Evolutionary conservation across 1,284 basidiomycete genomes (phyloP).

Genomic region (Sanghuangporus weigelae): DNA sequence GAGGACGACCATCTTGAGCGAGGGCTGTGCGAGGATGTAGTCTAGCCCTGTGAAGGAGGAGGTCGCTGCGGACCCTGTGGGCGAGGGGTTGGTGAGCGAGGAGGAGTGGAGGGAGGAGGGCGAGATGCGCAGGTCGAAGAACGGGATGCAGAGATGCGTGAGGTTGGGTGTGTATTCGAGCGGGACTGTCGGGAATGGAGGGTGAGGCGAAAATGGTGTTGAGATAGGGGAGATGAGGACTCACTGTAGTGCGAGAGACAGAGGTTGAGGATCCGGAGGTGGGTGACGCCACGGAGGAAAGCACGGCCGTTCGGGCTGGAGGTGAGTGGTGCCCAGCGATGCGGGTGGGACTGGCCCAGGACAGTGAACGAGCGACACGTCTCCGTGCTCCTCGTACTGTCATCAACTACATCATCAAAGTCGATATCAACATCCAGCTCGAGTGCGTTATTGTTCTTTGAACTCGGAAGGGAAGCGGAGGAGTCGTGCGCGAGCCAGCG

Average conservation of each 20-base stretch:
- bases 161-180: slow-evolving; percentile 17
- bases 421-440: not conserved
- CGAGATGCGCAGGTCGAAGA: slow-evolving; percentile 17
- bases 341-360: slow-evolving; percentile 17
- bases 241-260: slow-evolving; percentile 19
- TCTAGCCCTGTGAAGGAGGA: slow-evolving; percentile 13
- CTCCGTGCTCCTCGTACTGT: not conserved
- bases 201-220: not conserved
- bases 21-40: slow-evolving; percentile 15
- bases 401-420: not conserved
- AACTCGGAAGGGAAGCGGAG: not conserved
- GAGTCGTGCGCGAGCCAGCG: slow-evolving; percentile 1
- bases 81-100: not conserved
- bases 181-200: not conserved
- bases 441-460: not conserved
- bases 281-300: slow-evolving; percentile 15
- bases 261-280: slow-evolving; percentile 17
- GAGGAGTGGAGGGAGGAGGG: not conserved
- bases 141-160: slow-evolving; percentile 18
- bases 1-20: slow-evolving; percentile 16
- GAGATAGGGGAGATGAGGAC: not conserved
- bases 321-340: slow-evolving; percentile 17
- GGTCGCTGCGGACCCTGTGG: not conserved
- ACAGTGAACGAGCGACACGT: slow-evolving; percentile 18
- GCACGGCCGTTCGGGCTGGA: slow-evolving; percentile 9